Percentiles rank a stretch among this genome's conserved stretches.
These are phyloP conservation scores for Coemansia furcata DNA, from an alignment of 192 early-diverging fungal species.

Conservation along the genomic window DNA sequence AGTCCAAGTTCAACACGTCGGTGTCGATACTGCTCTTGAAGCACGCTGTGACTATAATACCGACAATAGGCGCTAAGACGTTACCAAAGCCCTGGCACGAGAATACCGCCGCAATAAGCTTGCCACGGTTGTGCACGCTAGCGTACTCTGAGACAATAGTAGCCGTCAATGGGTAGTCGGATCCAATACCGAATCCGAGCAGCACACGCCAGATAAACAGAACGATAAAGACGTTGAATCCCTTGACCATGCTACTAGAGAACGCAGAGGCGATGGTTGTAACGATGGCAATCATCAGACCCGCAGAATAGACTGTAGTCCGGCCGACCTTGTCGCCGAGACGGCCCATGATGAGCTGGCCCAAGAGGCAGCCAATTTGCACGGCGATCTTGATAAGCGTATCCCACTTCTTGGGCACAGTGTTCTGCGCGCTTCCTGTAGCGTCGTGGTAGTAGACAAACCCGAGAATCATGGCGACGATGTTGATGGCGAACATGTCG, in stretches of 20 bases:
- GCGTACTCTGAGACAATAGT: constrained; percentile 94
- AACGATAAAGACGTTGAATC: constrained; percentile 65
- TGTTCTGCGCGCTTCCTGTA: constrained; percentile 38
- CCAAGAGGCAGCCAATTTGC: constrained; percentile 86
- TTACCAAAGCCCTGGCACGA: constrained; percentile 94
- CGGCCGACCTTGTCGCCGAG: constrained; percentile 88
- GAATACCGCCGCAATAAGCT: constrained; percentile 88
- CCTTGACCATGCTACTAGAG: constrained; percentile 64
- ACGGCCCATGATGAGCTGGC: constrained; percentile 86
- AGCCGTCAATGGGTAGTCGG: constrained; percentile 93
- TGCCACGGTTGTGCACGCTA: constrained; percentile 74
- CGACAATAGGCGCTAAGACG: constrained; percentile 74
- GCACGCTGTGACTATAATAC: constrained; percentile 67
- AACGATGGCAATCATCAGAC: constrained; percentile 87
- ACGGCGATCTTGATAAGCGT: constrained; percentile 85
- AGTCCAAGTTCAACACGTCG: constrained; percentile 69
- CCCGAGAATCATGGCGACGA: constrained; percentile 85
- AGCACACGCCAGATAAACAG: constrained; percentile 88
- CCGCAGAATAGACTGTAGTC: constrained; percentile 85
- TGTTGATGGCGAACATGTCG: constrained; percentile 91
- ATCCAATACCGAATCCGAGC: constrained; percentile 91
- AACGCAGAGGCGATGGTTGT: constrained; percentile 80
- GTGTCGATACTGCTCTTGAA: constrained; percentile 67
- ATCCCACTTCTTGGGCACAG: constrained; percentile 69
- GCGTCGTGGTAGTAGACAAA: constrained; percentile 62